A percentile compares a stretch with the other conserved stretches of the same genome.
These are phyloP conservation scores for Xylariaceae sp. DNA, from an alignment of 2,329 filamentous ascomycete species.

Conservation along the genomic window DNA sequence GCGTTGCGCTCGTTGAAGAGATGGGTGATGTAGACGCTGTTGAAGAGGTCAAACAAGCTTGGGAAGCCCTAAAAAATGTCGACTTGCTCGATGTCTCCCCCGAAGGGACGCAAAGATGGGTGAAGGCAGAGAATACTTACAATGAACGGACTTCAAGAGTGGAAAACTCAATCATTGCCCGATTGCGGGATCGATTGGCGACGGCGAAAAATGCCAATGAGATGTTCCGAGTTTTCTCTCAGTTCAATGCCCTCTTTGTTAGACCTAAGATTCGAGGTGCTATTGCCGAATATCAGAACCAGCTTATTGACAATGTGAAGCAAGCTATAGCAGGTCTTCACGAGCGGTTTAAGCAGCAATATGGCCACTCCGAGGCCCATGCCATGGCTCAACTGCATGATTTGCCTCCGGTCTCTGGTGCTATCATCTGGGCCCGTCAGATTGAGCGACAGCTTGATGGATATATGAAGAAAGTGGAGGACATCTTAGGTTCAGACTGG, in stretches of 20 bases:
- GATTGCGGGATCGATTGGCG: constrained; percentile 87
- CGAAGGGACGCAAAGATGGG: constrained; percentile 90
- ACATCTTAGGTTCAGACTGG: constrained; percentile 95
- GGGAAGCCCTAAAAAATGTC: constrained; percentile 91
- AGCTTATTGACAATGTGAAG: constrained; percentile 97
- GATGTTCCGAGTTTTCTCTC: constrained; percentile 99
- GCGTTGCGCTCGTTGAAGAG: constrained; percentile 81
- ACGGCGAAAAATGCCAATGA: constrained; percentile 97
- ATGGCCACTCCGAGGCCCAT: constrained; percentile 96
- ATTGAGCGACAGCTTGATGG: constrained; percentile 94
- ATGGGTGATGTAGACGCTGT: constrained; percentile 97
- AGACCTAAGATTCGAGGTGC: constrained; percentile 98
- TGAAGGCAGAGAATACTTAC: constrained; percentile 92
- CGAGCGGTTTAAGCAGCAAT: constrained; percentile 98
- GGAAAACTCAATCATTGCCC: constrained; percentile 98
- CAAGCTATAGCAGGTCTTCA: constrained; percentile 92
- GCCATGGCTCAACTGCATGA: constrained; percentile 98
- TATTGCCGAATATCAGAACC: constrained; percentile 96
- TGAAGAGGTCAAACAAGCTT: constrained; percentile 93
- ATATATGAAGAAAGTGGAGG: constrained; percentile 99
- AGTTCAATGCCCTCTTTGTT: constrained; percentile 98
- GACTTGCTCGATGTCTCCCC: constrained; percentile 91
- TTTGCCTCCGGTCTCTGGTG: constrained; percentile 91
- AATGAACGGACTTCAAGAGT: constrained; percentile 97
- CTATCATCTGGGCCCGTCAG: constrained; percentile 96